A percentile compares a stretch with the other conserved stretches of the same genome.
These are phyloP conservation scores for Baorangia bicolor DNA, from an alignment of 768 basidiomycete species.

Conservation along the genomic window DNA sequence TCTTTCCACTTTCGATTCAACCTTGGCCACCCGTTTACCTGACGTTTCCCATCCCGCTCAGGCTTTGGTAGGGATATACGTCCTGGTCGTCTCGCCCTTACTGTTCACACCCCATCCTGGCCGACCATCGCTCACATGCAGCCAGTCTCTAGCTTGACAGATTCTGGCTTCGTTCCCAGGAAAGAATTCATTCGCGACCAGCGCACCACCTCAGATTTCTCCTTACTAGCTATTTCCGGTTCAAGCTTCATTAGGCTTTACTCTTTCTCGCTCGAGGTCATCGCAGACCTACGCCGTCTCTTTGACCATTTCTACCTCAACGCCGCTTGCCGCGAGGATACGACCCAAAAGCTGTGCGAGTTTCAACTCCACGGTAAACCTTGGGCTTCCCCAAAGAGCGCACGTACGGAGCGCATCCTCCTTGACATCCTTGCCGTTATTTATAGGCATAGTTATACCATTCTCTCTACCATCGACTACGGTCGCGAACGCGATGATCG, in stretches of 20 bases:
- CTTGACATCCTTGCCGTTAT: constrained; percentile 64
- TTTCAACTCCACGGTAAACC: constrained; percentile 68
- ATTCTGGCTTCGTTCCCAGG: constrained; percentile 60
- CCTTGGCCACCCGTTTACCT: constrained; percentile 38
- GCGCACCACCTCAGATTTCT: constrained; percentile 55
- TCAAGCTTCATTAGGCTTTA: constrained; percentile 66
- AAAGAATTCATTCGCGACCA: constrained; percentile 71
- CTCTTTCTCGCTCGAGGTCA: constrained; percentile 57
- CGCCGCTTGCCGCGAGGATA: constrained; percentile 52
- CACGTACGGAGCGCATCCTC: constrained; percentile 64
- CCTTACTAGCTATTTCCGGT: constrained; percentile 67
- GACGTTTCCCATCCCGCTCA: constrained; percentile 36
- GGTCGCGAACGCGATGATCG: constrained; percentile 76
- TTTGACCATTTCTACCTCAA: constrained; percentile 49
- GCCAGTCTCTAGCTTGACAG: constrained; percentile 34
- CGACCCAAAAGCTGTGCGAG: constrained; percentile 58
- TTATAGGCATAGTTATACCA: constrained; percentile 60
- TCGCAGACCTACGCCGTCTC: constrained; percentile 53
- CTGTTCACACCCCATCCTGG: constrained; percentile 25
- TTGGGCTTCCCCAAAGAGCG: constrained; percentile 68
- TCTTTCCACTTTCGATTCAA: constrained; percentile 29
- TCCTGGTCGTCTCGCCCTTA: constrained; percentile 20
- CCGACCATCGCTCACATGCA: constrained; percentile 31
- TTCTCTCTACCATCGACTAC: constrained; percentile 72
- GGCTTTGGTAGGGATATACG: constrained; percentile 26